phyloP scores from a whole-genome alignment of 805 yeast genomes.

The Saccharomyces jurei region DNA sequence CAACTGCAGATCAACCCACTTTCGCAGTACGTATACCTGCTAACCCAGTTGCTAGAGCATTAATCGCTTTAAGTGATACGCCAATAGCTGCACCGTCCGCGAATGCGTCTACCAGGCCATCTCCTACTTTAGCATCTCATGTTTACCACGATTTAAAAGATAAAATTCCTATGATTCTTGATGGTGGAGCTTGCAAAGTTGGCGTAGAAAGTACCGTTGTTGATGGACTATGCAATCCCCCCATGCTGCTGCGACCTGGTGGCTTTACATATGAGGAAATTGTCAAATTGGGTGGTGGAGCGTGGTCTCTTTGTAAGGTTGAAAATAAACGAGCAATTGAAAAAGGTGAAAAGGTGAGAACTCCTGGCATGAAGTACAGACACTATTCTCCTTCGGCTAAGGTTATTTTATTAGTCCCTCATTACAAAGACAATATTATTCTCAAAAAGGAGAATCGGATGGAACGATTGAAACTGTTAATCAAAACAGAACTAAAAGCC shows the following conservation, averaged over 20 bases:
- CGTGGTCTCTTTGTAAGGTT: slow-evolving; percentile 56
- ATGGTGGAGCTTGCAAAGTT: slow-evolving; percentile 82
- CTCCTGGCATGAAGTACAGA: slow-evolving; percentile 97
- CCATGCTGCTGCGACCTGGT: slow-evolving; percentile 87
- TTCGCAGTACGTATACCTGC: slow-evolving; percentile 88
- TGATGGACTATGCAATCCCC: slow-evolving; percentile 80
- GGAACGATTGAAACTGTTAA: slow-evolving; percentile 26
- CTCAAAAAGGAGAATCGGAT: slow-evolving; percentile 18
- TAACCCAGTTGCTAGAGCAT: slow-evolving; percentile 83
- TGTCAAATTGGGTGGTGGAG: slow-evolving; percentile 50
- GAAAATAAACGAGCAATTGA: slow-evolving; percentile 54
- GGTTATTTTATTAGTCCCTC: slow-evolving; percentile 57
- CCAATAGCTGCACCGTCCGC: slow-evolving; percentile 98
- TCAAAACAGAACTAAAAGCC: slow-evolving; percentile 9
- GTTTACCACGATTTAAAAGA: slow-evolving; percentile 75
- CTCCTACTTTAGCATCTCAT: slow-evolving; percentile 84
- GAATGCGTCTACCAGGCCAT: slow-evolving; percentile 89
- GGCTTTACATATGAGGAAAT: slow-evolving; percentile 82
- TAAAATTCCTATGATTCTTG: slow-evolving; percentile 73
- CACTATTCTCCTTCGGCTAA: slow-evolving; percentile 90
- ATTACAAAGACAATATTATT: slow-evolving; percentile 34
- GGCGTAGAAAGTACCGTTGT: slow-evolving; percentile 94
- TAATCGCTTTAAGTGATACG: slow-evolving; percentile 72
- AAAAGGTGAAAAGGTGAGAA: slow-evolving; percentile 65
- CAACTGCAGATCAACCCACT: slow-evolving; percentile 82